Base-by-base conservation (phyloP, 2,329 filamentous ascomycete genomes). In the Alternaria brassicicola region DNA sequence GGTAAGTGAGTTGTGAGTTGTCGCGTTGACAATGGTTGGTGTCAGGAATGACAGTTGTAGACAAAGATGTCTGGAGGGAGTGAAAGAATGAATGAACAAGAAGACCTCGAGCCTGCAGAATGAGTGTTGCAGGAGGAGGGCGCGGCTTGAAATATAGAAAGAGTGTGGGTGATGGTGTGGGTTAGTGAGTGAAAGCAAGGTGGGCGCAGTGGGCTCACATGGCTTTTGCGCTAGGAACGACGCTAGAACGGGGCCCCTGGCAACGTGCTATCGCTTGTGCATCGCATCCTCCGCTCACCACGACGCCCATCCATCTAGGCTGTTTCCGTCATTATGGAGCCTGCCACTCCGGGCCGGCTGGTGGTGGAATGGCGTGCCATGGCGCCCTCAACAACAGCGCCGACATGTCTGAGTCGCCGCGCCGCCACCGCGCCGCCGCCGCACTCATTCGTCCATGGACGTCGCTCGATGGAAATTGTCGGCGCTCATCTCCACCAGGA, bases 71-170 rank as follows among this genome's bases (percentile, higher is more conserved):
- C 74, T 53, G 43, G 64, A 69, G 65, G 60, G 64, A 59, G 48
- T 54, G 63, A 75, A 75, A 56, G 69, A 68, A 75, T 57, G 69
- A 68, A 74, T 65, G 66, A 61, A 64, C 52, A 68, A 68, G 55
- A 73, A 75, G 71, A 73, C 74, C 61, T 76, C 74, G 75, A 76
- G 74, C 73, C 73, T 76, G 73, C 74, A 76, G 61, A 76, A 57
- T 41, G 57, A 57, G 36, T 57, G 52, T 19, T 56, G 52, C 52
- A 59, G 57, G 53, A 65, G 56, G 61, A 52, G 61, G 67, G 55
- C 33, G 10, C 9, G 26, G 19, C 21, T 57, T 56, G 57, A 71
- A 67, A 68, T 70, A 71, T 58, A 58, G 31, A 49, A 68, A 69
- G 66, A 69, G 43, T 41, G 64, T 59, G 59, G 39, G 66, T 57